These are phyloP conservation scores for Scalesia atractyloides DNA, from an alignment of 129 eudicot species.

Conservation along the genomic window DNA sequence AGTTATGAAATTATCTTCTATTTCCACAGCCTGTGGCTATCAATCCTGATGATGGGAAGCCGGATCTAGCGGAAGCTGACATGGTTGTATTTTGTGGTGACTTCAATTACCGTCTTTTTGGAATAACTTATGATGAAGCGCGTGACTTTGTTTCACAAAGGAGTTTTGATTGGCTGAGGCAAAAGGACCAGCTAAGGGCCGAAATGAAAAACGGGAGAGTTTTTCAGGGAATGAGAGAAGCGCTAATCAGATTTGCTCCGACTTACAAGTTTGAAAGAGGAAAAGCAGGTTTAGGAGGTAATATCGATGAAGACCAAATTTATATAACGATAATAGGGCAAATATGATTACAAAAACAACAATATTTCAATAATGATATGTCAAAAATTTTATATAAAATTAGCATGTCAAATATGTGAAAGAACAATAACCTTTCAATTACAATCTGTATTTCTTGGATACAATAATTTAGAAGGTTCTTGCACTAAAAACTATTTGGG, in stretches of 20 bases:
- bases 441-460: neutral
- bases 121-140: conserved; percentile 97
- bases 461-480: neutral
- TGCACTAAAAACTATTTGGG: neutral
- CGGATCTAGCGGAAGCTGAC: conserved; percentile 95
- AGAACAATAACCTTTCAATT: neutral
- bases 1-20: neutral
- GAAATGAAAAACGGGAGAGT: conserved; percentile 98
- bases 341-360: neutral
- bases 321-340: neutral
- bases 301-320: neutral
- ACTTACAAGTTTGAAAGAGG: conserved; percentile 94
- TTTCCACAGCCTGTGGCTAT: conserved; percentile 46
- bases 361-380: neutral
- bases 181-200: conserved; percentile 89
- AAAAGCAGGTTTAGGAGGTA: conserved; percentile 97
- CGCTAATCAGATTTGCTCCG: conserved; percentile 86
- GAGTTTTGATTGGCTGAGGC: conserved; percentile 95
- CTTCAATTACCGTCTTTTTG: conserved; percentile 95
- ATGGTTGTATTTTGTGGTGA: conserved; percentile 87
- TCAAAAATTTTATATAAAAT: neutral
- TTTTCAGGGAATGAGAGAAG: conserved; percentile 99
- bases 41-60: conserved; percentile 80
- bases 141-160: conserved; percentile 99
- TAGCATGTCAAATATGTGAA: neutral